A percentile compares a stretch with the other conserved stretches of the same genome.
These are phyloP conservation scores for Wallemia hederae DNA, from an alignment of 1,284 basidiomycete species.

Conservation along the genomic window DNA sequence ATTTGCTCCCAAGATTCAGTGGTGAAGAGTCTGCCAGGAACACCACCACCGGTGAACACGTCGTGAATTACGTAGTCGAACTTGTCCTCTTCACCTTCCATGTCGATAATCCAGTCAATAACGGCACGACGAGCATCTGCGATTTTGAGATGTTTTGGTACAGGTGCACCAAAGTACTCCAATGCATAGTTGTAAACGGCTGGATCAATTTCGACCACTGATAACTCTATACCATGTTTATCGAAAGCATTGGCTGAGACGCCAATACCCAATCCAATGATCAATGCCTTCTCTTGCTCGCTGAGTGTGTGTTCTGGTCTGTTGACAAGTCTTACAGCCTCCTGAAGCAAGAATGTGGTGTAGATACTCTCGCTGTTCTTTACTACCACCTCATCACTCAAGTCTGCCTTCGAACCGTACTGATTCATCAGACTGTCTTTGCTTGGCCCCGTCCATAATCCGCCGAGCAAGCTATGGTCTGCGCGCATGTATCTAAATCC, in stretches of 20 bases:
- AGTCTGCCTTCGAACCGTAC: neutral
- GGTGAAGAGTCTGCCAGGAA: slow-evolving; percentile 55
- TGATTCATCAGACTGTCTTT: neutral
- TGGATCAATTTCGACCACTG: slow-evolving; percentile 59
- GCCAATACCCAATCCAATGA: slow-evolving; percentile 60
- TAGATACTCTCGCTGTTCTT: slow-evolving; percentile 34
- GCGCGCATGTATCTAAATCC: slow-evolving; percentile 1
- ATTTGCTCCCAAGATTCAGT: slow-evolving; percentile 48
- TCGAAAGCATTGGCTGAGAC: slow-evolving; percentile 43
- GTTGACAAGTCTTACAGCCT: slow-evolving; percentile 38
- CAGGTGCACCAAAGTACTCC: slow-evolving; percentile 37
- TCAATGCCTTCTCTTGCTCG: slow-evolving; percentile 25
- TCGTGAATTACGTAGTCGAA: slow-evolving; percentile 67
- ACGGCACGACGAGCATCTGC: slow-evolving; percentile 45
- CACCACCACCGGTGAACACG: slow-evolving; percentile 62
- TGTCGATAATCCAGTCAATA: slow-evolving; percentile 15
- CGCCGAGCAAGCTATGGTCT: neutral
- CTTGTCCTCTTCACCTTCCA: slow-evolving; percentile 11
- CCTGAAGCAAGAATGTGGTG: slow-evolving; percentile 52
- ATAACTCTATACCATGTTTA: slow-evolving; percentile 33
- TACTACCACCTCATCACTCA: neutral
- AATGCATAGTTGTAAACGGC: slow-evolving; percentile 55
- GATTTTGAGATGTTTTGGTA: slow-evolving; percentile 29
- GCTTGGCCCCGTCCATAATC: neutral
- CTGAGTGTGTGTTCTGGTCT: slow-evolving; percentile 17